Conservation (phyloP, 139 green algal species). For the Mychonastes homosphaera region DNA sequence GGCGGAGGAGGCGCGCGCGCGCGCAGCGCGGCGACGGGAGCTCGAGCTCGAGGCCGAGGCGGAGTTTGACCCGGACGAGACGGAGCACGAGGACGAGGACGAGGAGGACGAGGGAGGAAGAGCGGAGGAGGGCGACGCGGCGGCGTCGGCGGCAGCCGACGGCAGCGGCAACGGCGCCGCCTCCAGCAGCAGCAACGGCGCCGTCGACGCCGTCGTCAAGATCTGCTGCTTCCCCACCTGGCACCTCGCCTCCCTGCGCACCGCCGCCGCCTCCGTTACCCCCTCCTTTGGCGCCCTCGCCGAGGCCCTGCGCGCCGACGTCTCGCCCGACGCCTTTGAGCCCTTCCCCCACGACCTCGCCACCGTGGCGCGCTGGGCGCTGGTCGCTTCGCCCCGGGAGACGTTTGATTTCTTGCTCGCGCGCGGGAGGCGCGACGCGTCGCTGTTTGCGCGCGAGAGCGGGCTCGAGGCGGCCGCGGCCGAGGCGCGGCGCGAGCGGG, state of each 20-base stretch:
- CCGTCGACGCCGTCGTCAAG: conserved; percentile 11
- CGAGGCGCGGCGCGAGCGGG: no score
- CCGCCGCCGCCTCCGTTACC: conserved; percentile 7
- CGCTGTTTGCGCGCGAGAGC: no score
- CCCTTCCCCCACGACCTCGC: conserved; percentile 22
- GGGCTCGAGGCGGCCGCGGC: no score
- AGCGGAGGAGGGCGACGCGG: not conserved
- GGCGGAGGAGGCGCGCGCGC: conserved; percentile 13
- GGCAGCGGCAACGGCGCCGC: conserved; percentile 9
- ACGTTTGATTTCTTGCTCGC: no score
- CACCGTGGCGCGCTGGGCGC: conserved; percentile 13
- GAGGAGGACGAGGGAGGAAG: not conserved
- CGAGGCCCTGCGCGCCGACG: conserved; percentile 27
- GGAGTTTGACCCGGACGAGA: conserved; percentile 62
- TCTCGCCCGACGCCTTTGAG: conserved; percentile 32
- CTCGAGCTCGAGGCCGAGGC: no score
- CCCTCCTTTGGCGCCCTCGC: conserved; percentile 3
- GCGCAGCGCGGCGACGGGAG: no score
- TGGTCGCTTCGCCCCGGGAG: conserved; percentile 13
- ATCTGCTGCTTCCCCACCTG: conserved; percentile 61
- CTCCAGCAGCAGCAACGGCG: conserved; percentile 11
- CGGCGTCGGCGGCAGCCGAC: not conserved
- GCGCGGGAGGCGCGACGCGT: no score
- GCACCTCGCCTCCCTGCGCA: conserved; percentile 19
- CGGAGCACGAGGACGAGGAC: conserved; percentile 14